These are phyloP conservation scores for Aspergillus tubingensis DNA, from an alignment of 2,329 filamentous ascomycete genomes.

Conservation along the genomic window DNA sequence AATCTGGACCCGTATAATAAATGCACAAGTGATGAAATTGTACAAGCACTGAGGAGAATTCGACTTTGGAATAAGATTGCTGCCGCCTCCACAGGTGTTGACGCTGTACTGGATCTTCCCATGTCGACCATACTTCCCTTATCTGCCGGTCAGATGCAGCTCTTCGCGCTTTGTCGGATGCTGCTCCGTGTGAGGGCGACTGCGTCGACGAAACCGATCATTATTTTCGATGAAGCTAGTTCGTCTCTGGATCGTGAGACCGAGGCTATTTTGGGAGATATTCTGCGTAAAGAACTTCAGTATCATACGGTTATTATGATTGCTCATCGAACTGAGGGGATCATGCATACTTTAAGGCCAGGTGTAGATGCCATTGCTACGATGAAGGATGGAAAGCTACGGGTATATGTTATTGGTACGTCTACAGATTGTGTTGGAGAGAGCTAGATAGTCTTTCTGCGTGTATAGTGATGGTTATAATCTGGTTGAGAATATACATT, in stretches of 20 bases:
- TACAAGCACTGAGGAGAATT: neutral
- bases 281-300: neutral
- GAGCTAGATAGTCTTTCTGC: neutral
- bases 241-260: neutral
- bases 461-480: too few relatives aligned
- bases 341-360: neutral
- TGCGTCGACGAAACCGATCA: neutral
- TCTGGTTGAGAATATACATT: too few relatives aligned
- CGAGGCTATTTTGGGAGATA: neutral
- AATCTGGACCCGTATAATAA: neutral
- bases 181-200: neutral
- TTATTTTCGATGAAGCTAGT: conserved; percentile 4
- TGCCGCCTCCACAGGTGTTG: neutral
- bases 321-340: neutral
- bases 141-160: neutral
- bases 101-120: neutral
- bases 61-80: neutral
- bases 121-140: neutral
- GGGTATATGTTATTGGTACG: neutral
- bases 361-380: neutral
- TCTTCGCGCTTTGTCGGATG: neutral
- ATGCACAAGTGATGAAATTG: neutral
- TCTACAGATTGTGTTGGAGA: neutral
- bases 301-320: neutral
- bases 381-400: neutral